Evolutionary conservation across 2,329 filamentous ascomycete genomes (phyloP).

Genomic region (Lecanicillium sp.): DNA sequence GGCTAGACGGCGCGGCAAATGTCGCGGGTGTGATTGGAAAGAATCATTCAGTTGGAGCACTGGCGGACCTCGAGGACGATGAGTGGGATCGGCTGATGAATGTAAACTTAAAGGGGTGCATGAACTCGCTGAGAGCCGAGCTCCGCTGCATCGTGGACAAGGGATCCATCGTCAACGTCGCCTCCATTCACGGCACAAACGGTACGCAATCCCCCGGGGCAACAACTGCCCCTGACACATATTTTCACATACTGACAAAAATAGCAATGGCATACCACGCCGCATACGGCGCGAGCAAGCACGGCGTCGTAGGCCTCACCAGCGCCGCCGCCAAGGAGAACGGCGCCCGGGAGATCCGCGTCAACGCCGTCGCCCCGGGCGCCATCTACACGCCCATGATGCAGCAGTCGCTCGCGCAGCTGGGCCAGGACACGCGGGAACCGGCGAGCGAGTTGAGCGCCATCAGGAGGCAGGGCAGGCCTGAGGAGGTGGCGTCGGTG

Average conservation of each 20-base stretch:
- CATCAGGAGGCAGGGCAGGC: conserved; percentile 38
- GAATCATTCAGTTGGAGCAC: conserved; percentile 32
- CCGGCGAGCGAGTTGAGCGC: conserved; percentile 37
- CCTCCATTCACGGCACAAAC: conserved; percentile 40
- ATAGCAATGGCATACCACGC: conserved; percentile 29
- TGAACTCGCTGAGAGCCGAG: conserved; percentile 44
- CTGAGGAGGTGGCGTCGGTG: conserved; percentile 31
- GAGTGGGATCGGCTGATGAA: conserved; percentile 44
- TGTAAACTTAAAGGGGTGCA: conserved; percentile 45
- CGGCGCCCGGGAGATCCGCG: conserved; percentile 36
- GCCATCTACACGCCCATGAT: conserved; percentile 45
- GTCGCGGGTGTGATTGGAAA: conserved; percentile 47
- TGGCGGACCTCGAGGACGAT: conserved; percentile 39
- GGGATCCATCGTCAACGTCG: conserved; percentile 54
- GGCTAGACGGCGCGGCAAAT: conserved; percentile 50
- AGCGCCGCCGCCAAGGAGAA: conserved; percentile 32
- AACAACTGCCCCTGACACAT: too few species aligned
- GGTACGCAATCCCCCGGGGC: too few species aligned
- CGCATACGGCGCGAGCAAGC: conserved; percentile 35
- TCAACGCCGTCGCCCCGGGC: conserved; percentile 44
- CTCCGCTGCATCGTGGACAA: conserved; percentile 34
- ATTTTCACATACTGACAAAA: neutral
- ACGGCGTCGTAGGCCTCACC: conserved; percentile 32
- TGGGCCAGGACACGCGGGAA: conserved; percentile 28
- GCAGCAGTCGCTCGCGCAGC: conserved; percentile 35